Percentiles rank a stretch among this genome's conserved stretches.
phyloP scores from a whole-genome alignment of 1,139 yeast species.

The Eremothecium cymbalariae region DNA sequence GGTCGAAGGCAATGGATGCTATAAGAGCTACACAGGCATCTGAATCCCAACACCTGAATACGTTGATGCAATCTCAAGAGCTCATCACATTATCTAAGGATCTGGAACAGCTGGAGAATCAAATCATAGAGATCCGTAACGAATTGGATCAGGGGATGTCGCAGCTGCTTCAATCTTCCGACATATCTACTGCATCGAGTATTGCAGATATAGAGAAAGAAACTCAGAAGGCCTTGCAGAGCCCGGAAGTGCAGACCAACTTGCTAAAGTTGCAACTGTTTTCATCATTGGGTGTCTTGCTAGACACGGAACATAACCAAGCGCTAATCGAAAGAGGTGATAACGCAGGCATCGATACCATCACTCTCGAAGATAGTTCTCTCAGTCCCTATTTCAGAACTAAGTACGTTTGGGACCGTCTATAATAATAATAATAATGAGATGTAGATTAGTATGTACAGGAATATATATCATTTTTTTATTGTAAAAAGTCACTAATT shows the following conservation, averaged over 20 bases:
- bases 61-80: constrained; percentile 9
- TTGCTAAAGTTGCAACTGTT: constrained; percentile 25
- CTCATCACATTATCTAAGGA: constrained; percentile 17
- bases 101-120: constrained; percentile 19
- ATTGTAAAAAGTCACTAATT: too few species aligned
- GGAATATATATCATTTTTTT: neutral
- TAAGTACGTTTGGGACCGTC: constrained; percentile 26
- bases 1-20: neutral
- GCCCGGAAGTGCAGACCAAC: constrained; percentile 20
- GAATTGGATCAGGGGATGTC: constrained; percentile 18
- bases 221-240: constrained; percentile 7
- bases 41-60: neutral
- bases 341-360: constrained; percentile 18
- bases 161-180: constrained; percentile 11
- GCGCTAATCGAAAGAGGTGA: constrained; percentile 19
- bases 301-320: constrained; percentile 25
- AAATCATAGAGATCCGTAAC: constrained; percentile 13
- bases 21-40: constrained; percentile 1
- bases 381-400: constrained; percentile 24
- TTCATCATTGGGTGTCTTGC: constrained; percentile 26
- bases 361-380: constrained; percentile 21
- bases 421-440: constrained; percentile 2
- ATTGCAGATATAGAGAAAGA: constrained; percentile 9
- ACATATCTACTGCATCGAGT: constrained; percentile 4
- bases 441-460: constrained; percentile 4